phyloP scores from a whole-genome alignment of 2,329 filamentous ascomycete genomes.

The Pyrenochaeta sp. region DNA sequence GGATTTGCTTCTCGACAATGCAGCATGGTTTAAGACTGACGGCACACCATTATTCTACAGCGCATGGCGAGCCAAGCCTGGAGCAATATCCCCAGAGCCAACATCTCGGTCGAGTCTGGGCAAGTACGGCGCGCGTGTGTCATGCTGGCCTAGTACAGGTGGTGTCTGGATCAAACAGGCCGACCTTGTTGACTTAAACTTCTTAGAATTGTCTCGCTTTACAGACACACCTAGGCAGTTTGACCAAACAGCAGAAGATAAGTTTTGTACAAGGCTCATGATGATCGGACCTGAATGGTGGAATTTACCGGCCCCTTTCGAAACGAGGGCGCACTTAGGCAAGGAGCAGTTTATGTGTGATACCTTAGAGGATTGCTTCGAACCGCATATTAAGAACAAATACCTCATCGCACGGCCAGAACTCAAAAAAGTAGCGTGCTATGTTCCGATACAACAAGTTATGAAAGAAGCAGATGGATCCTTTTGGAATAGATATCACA shows the following conservation, averaged over 20 bases:
- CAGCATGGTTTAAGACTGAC: not conserved
- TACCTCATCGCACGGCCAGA: conserved; percentile 5
- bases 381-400: not conserved
- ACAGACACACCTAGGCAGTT: conserved; percentile 5
- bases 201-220: not conserved
- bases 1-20: conserved; percentile 1
- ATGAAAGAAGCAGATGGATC: not conserved
- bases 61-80: conserved; percentile 2
- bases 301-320: conserved; percentile 1
- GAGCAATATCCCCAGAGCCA: not conserved
- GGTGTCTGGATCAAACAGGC: conserved; percentile 8
- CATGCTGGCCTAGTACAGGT: conserved; percentile 6
- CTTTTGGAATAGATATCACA: not conserved
- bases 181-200: conserved; percentile 8
- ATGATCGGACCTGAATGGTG: conserved; percentile 8
- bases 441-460: not conserved
- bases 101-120: not conserved
- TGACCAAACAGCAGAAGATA: conserved; percentile 7
- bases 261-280: conserved; percentile 2
- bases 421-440: conserved; percentile 2
- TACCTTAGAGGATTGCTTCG: conserved; percentile 6
- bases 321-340: not conserved
- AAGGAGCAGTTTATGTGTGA: conserved; percentile 4
- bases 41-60: conserved; percentile 9
- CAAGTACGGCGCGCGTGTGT: conserved; percentile 1